A percentile compares a stretch with the other conserved stretches of the same genome.
Evolutionary conservation across 1,284 basidiomycete species (phyloP).

Genomic region (Sanguinoderma infundibulare): DNA sequence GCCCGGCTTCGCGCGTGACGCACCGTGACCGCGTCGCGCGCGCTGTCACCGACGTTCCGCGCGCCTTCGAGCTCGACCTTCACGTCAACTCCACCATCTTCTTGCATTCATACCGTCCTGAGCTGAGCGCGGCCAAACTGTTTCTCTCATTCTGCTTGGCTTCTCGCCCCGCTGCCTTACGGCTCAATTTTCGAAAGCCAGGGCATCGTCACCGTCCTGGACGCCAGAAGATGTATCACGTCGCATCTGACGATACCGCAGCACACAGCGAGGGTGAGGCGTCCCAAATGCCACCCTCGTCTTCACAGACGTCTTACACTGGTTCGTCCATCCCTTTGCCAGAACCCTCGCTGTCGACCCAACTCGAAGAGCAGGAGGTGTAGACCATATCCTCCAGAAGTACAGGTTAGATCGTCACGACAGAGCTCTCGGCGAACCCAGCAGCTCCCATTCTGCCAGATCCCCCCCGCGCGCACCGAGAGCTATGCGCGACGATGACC

Average conservation of each 20-base stretch:
- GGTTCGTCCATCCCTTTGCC: constrained; percentile 14
- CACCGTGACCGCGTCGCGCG: neutral
- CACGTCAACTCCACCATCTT: neutral
- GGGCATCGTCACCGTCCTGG: neutral
- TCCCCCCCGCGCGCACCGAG: constrained; percentile 14
- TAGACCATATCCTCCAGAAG: neutral
- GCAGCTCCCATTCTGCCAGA: neutral
- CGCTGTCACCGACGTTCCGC: neutral
- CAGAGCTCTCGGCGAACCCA: neutral
- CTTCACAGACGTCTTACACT: constrained; percentile 14
- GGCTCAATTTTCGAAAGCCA: neutral
- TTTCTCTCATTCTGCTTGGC: neutral
- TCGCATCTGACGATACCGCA: constrained; percentile 1
- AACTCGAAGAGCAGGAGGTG: constrained; percentile 8
- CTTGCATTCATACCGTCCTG: neutral
- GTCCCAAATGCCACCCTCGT: constrained; percentile 15
- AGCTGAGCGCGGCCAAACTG: neutral
- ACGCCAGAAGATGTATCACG: neutral
- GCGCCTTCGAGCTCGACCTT: neutral
- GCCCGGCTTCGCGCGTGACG: neutral
- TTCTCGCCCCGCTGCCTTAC: neutral
- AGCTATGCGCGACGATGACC: constrained; percentile 12
- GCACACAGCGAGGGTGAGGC: constrained; percentile 19
- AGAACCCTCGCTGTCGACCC: constrained; percentile 8
- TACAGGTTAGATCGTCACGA: neutral